Base-by-base conservation (phyloP, 2,329 filamentous ascomycete species). In the Fusarium neocosmosporiellum region DNA sequence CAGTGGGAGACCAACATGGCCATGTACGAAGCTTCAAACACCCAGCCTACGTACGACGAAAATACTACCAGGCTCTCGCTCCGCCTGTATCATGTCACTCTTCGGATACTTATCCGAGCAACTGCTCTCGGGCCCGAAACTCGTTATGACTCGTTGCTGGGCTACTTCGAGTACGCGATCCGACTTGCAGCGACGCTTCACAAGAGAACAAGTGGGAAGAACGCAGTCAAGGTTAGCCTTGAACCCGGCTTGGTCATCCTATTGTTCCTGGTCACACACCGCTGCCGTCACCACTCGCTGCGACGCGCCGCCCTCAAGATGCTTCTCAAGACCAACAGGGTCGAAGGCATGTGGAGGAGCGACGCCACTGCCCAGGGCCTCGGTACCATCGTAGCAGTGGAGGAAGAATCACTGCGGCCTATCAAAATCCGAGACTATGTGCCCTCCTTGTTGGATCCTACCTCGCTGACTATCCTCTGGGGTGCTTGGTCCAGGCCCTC, bases 311-410 rank as follows among this genome's bases (percentile, higher is more conserved):
- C 72, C 7, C 37, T 79, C 16, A 39, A 46, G n/a, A 59, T 79
- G 7, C 61, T 80, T 5, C n/a, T 43, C 5, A 50, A 59, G 10
- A 18, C 65, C 7, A 75, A 77, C 16, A 53, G 77, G 10, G 73
- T 78, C 18, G 78, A 80, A 43, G 79, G 77, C 1, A 67, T 78
- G 59, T 80, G 78, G 78, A 70, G 72, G 46, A 80, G 78, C 36
- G 67, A 63, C 5, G 71, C 65, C 13, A 66, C 73, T 2, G 74
- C 74, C 9, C 59, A 54, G 5, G 73, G 73, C 5, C 66, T 72
- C 0, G 69, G 71, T 11, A 65, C 54, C 13, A 16, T 76, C 5
- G 57, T 79, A 10, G 41, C 60, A 9, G 43, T 75, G 8, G 78
- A 73, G 34, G 76, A 71, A 36, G 53, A 63, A 31, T 22, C 34